These are phyloP conservation scores for Scalesia atractyloides DNA, from an alignment of 129 eudicot species.

Conservation along the genomic window DNA sequence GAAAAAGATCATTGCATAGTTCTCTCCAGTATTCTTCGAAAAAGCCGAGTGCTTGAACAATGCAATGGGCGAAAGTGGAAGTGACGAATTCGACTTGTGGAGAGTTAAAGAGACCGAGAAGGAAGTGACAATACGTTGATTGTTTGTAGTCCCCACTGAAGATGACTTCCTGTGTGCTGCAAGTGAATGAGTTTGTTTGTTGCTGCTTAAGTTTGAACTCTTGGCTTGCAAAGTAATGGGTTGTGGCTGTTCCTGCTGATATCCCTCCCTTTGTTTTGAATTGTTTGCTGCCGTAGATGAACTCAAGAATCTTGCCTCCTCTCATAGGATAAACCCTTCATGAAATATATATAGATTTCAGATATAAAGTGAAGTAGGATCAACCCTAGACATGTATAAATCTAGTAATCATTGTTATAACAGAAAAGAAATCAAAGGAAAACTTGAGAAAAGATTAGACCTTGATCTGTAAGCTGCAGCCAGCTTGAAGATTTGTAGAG, in stretches of 20 bases:
- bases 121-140: slow-evolving; percentile 85
- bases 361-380: neutral
- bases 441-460: slow-evolving; percentile 28
- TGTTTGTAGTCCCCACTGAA: slow-evolving; percentile 71
- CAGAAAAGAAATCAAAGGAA: slow-evolving; percentile 4
- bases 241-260: slow-evolving; percentile 82
- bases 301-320: slow-evolving; percentile 75
- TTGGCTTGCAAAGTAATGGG: slow-evolving; percentile 62
- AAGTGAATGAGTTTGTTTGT: slow-evolving; percentile 54
- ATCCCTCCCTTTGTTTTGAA: slow-evolving; percentile 73
- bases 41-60: slow-evolving; percentile 68
- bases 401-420: no score
- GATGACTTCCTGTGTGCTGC: slow-evolving; percentile 85
- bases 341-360: neutral
- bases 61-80: slow-evolving; percentile 71
- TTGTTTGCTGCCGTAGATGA: slow-evolving; percentile 80
- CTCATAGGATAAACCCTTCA: slow-evolving; percentile 69
- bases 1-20: slow-evolving; percentile 55
- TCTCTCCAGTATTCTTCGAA: slow-evolving; percentile 66
- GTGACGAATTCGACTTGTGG: slow-evolving; percentile 64
- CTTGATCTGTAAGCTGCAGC: slow-evolving; percentile 92
- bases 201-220: slow-evolving; percentile 62
- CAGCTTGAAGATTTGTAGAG: slow-evolving; percentile 72
- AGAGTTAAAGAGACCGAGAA: slow-evolving; percentile 61
- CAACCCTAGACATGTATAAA: neutral